These are phyloP conservation scores for Penicillium tannophilum DNA, from an alignment of 495 filamentous ascomycete species.

Conservation along the genomic window DNA sequence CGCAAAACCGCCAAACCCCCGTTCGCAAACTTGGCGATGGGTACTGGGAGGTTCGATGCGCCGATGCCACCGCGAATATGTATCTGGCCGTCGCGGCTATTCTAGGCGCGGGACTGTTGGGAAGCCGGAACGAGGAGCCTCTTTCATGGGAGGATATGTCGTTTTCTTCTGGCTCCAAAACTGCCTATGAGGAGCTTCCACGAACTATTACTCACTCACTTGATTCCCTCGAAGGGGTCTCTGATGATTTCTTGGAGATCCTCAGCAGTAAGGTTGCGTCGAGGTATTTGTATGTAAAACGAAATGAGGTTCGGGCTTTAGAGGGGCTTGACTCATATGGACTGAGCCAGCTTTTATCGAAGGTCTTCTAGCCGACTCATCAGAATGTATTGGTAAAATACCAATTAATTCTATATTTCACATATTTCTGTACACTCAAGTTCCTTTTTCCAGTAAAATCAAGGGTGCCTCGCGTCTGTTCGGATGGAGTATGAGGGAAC, in stretches of 20 bases:
- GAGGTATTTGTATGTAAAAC: background rate
- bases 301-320: background rate
- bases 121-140: conserved; percentile 36
- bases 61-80: conserved; percentile 72
- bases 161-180: background rate
- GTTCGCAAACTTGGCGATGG: conserved; percentile 55
- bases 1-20: conserved; percentile 66
- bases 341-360: background rate
- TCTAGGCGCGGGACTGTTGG: conserved; percentile 58
- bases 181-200: background rate
- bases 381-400: too few species aligned
- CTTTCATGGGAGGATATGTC: conserved; percentile 9
- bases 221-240: background rate
- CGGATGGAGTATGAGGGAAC: too few species aligned
- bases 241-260: background rate
- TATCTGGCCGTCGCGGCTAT: conserved; percentile 65
- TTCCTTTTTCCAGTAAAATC: too few species aligned
- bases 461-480: too few species aligned
- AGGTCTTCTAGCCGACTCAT: background rate
- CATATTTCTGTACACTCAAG: too few species aligned
- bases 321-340: background rate
- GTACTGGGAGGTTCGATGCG: conserved; percentile 70
- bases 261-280: background rate
- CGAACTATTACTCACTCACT: background rate
- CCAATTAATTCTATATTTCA: too few species aligned